A percentile compares a stretch with the other conserved stretches of the same genome.
Evolutionary conservation across 176 grass and related monocot species (phyloP).

Genomic region (Eleusine indica): DNA sequence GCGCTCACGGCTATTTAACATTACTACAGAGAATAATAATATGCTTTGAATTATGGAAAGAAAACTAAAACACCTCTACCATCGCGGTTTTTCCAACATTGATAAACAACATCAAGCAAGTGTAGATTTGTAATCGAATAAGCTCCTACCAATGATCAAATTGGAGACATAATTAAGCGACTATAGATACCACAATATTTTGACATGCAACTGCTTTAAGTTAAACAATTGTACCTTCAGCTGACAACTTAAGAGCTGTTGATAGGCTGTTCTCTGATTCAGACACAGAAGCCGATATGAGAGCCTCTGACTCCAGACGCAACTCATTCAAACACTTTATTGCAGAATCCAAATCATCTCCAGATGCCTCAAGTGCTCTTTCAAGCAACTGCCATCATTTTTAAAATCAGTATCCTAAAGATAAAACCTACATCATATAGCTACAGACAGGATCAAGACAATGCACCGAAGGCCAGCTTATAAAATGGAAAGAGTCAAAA

Average conservation of each 20-base stretch:
- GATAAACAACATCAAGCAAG: neutral
- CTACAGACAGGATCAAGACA: neutral
- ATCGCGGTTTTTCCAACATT: constrained; percentile 7
- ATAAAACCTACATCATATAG: constrained; percentile 2
- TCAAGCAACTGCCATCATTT: constrained; percentile 73
- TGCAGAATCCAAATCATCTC: constrained; percentile 80
- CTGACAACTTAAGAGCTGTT: constrained; percentile 40
- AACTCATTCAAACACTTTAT: constrained; percentile 73
- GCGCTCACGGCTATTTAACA: constrained; percentile 18
- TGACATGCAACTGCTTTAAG: constrained; percentile 13
- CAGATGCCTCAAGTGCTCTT: constrained; percentile 74
- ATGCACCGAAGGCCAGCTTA: neutral
- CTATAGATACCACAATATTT: neutral
- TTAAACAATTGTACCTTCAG: constrained; percentile 50
- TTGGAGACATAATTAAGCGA: neutral
- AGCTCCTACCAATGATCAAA: neutral
- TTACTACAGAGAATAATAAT: neutral
- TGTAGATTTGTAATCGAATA: neutral
- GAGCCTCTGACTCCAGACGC: constrained; percentile 50
- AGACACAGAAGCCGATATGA: constrained; percentile 35
- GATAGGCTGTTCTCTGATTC: constrained; percentile 48
- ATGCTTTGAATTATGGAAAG: neutral
- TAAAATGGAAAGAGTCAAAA: neutral
- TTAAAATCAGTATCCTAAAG: neutral
- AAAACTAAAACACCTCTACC: neutral